Conservation (phyloP, 1,139 yeast genomes). For the Magnusiomyces suaveolens region DNA sequence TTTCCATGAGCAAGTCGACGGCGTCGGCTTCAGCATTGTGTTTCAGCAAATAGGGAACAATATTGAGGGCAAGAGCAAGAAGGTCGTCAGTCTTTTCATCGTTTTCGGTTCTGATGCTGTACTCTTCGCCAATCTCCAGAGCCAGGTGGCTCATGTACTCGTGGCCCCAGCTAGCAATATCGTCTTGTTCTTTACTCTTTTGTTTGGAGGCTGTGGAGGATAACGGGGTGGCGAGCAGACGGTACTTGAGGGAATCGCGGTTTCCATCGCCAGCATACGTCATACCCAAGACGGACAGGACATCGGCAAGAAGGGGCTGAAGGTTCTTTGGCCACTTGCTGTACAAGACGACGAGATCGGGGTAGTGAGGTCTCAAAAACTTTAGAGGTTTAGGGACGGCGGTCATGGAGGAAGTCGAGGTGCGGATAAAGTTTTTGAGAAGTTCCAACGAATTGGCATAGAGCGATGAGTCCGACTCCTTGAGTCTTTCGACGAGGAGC, state of each 20-base stretch:
- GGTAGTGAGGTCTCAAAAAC: constrained; percentile 83
- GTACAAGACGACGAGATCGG: constrained; percentile 53
- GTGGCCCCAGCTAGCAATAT: constrained; percentile 91
- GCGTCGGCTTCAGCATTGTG: constrained; percentile 99
- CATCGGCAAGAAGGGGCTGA: constrained; percentile 58
- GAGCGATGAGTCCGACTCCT: constrained; percentile 41
- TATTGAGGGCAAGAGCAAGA: constrained; percentile 57
- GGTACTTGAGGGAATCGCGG: constrained; percentile 70
- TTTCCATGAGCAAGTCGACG: constrained; percentile 80
- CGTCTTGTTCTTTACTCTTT: constrained; percentile 33
- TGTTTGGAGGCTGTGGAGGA: neutral
- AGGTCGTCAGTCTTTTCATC: constrained; percentile 38
- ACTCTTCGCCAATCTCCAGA: constrained; percentile 84
- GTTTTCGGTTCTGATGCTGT: constrained; percentile 54
- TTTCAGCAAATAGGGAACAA: constrained; percentile 81
- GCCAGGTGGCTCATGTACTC: constrained; percentile 95
- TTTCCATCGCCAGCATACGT: constrained; percentile 81
- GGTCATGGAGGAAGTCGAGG: constrained; percentile 96
- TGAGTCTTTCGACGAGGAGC: constrained; percentile 68
- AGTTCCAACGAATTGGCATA: constrained; percentile 54
- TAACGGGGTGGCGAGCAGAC: constrained; percentile 46
- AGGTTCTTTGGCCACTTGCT: constrained; percentile 49
- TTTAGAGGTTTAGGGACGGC: constrained; percentile 98
- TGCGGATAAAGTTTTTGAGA: constrained; percentile 70
- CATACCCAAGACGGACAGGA: constrained; percentile 90